Evolutionary conservation across 768 basidiomycete genomes (phyloP).

Genomic region (Macrolepiota fuliginosa): DNA sequence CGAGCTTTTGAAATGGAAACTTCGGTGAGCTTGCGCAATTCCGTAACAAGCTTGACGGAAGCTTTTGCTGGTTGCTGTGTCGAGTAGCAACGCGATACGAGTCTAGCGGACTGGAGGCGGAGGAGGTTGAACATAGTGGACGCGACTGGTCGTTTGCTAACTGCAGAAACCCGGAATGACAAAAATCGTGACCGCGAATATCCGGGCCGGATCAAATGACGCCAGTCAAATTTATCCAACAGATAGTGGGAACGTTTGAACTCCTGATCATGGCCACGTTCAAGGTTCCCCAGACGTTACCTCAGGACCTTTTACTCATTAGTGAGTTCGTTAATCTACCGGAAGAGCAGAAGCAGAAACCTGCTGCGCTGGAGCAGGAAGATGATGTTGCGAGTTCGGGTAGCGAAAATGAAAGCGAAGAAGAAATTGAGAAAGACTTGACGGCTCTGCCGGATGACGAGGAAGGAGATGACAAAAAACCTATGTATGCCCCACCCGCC

Average conservation of each 20-base stretch:
- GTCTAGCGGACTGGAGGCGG: neutral
- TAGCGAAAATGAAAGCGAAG: slow-evolving; percentile 64
- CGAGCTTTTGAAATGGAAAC: slow-evolving; percentile 87
- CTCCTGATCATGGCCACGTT: slow-evolving; percentile 41
- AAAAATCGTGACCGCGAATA: slow-evolving; percentile 1
- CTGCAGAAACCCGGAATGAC: slow-evolving; percentile 20
- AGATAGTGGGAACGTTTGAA: neutral
- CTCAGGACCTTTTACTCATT: slow-evolving; percentile 77
- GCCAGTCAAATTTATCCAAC: slow-evolving; percentile 6
- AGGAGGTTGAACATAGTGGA: slow-evolving; percentile 22
- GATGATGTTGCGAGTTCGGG: slow-evolving; percentile 53
- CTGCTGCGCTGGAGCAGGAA: slow-evolving; percentile 15
- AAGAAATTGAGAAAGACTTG: slow-evolving; percentile 70
- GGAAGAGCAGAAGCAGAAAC: slow-evolving; percentile 8
- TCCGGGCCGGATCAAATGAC: slow-evolving; percentile 16
- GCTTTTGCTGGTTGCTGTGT: slow-evolving; percentile 48
- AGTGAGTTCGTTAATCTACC: slow-evolving; percentile 55
- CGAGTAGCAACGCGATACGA: slow-evolving; percentile 39
- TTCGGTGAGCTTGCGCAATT: slow-evolving; percentile 77
- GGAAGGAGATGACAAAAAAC: slow-evolving; percentile 20
- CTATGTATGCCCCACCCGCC: slow-evolving; percentile 14
- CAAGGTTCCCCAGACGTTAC: slow-evolving; percentile 56
- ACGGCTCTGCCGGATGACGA: slow-evolving; percentile 36
- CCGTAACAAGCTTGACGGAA: slow-evolving; percentile 75
- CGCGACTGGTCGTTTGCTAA: slow-evolving; percentile 15